A percentile compares a stretch with the other conserved stretches of the same genome.
Evolutionary conservation across 345 rosid species (phyloP).

Genomic region (Reutealis trisperma): DNA sequence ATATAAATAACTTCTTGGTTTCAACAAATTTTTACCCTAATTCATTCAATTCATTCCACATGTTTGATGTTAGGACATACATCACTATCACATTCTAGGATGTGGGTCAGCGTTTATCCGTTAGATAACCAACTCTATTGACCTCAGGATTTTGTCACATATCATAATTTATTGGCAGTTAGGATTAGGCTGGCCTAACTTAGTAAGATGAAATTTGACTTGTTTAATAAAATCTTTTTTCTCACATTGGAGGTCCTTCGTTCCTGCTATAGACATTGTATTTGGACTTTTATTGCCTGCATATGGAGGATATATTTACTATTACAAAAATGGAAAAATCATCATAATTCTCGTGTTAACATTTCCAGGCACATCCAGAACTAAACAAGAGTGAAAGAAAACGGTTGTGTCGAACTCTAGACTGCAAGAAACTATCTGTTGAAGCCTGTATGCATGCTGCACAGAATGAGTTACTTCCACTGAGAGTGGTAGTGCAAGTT

Average conservation of each 20-base stretch:
- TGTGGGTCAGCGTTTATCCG: conserved; percentile 36
- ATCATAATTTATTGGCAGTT: conserved; percentile 27
- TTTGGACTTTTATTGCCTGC: neutral
- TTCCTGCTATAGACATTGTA: neutral
- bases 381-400: conserved; percentile 85
- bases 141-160: conserved; percentile 31
- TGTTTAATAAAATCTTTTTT: too few relatives aligned
- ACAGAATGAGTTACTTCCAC: conserved; percentile 82
- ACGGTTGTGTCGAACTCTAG: conserved; percentile 69
- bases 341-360: neutral
- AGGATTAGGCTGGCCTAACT: conserved; percentile 37
- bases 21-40: conserved; percentile 4
- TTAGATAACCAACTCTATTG: conserved; percentile 59
- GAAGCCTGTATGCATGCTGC: conserved; percentile 99
- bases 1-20: neutral
- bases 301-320: neutral
- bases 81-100: conserved; percentile 31
- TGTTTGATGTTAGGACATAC: conserved; percentile 12
- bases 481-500: conserved; percentile 95
- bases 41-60: conserved; percentile 5
- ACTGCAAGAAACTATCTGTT: conserved; percentile 93
- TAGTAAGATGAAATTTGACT: neutral
- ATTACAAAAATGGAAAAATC: neutral
- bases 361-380: conserved; percentile 69
- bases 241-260: neutral